These are phyloP conservation scores for Boletus smithii DNA, from an alignment of 1,284 basidiomycete genomes.

Conservation along the genomic window DNA sequence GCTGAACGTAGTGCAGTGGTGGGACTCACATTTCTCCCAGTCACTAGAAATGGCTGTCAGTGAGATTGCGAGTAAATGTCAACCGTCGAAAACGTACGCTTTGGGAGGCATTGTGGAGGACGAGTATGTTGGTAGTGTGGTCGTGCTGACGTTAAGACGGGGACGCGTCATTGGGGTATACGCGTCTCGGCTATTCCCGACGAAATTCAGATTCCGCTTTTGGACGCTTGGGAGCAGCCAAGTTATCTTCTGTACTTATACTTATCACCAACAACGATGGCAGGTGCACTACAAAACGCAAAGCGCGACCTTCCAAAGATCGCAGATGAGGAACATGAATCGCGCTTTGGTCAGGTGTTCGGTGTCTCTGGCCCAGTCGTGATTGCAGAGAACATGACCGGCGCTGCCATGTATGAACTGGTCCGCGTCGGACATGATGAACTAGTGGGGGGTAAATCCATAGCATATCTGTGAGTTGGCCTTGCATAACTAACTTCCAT, in stretches of 20 bases:
- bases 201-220: constrained; percentile 32
- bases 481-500: constrained; percentile 17
- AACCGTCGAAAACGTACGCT: constrained; percentile 47
- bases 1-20: background rate
- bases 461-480: background rate
- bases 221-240: constrained; percentile 6
- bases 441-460: constrained; percentile 78
- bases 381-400: constrained; percentile 94
- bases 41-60: constrained; percentile 52
- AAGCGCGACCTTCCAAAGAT: constrained; percentile 84
- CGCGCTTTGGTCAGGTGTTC: constrained; percentile 86
- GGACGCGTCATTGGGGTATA: constrained; percentile 34
- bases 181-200: constrained; percentile 32
- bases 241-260: background rate
- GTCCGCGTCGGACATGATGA: constrained; percentile 96
- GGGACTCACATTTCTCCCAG: constrained; percentile 89
- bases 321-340: constrained; percentile 86
- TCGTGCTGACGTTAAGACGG: constrained; percentile 14
- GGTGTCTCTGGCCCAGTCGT: constrained; percentile 97
- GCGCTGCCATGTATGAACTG: constrained; percentile 96
- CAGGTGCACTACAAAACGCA: constrained; percentile 89
- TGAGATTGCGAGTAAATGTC: constrained; percentile 1
- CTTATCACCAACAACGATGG: constrained; percentile 50
- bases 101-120: constrained; percentile 74
- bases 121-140: too few relatives aligned